phyloP scores from a whole-genome alignment of 108 stramenopile species.

The Cyclotella kingstonii region DNA sequence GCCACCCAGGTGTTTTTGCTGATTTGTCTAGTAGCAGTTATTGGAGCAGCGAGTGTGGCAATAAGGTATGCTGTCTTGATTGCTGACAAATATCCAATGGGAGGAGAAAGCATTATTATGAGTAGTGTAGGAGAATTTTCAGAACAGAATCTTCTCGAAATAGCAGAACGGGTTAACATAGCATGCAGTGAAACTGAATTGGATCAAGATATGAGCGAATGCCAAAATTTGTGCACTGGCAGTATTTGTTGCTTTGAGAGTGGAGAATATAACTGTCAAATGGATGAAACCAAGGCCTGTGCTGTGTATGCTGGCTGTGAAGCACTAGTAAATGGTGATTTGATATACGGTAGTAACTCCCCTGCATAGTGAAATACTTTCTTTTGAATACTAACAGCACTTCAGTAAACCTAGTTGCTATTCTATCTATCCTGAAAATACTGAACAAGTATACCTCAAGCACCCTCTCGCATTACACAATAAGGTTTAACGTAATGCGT shows the following conservation, averaged over 20 bases:
- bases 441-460: too few species aligned
- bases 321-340: conserved; percentile 18
- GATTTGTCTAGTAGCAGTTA: conserved; percentile 8
- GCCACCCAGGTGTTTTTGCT: conserved; percentile 8
- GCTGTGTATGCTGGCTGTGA: conserved; percentile 34
- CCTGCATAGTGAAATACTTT: conserved; percentile 11
- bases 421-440: too few species aligned
- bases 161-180: conserved; percentile 27
- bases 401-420: too few species aligned
- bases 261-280: conserved; percentile 21
- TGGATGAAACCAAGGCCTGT: conserved; percentile 28
- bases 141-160: conserved; percentile 32
- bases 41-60: conserved; percentile 21
- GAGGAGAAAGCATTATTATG: too few species aligned
- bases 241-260: conserved; percentile 32
- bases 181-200: conserved; percentile 22
- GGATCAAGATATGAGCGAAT: conserved; percentile 28
- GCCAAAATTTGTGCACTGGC: conserved; percentile 18
- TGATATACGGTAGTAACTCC: conserved; percentile 6
- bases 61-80: conserved; percentile 28
- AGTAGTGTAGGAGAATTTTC: too few species aligned
- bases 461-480: background rate
- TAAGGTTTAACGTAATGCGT: background rate
- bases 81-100: background rate
- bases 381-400: conserved; percentile 2